These are phyloP conservation scores for Sporothrix luriei DNA, from an alignment of 2,329 filamentous ascomycete species.

Conservation along the genomic window DNA sequence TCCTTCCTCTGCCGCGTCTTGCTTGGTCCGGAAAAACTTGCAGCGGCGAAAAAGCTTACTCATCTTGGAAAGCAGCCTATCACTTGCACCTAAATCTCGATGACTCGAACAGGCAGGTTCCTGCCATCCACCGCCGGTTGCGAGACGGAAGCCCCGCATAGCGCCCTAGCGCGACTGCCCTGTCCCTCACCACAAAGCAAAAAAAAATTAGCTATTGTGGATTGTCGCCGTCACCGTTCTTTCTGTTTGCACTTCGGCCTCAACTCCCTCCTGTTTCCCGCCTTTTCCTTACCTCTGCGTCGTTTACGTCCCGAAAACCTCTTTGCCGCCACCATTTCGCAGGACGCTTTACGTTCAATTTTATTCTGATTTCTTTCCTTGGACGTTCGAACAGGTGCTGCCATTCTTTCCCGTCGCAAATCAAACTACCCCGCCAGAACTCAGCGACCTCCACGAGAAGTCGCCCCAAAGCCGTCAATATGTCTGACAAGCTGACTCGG, in stretches of 20 bases:
- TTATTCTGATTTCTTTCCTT: neutral
- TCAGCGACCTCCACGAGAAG: neutral
- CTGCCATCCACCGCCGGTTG: constrained; percentile 4
- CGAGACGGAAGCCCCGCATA: constrained; percentile 33
- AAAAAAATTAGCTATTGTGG: constrained; percentile 33
- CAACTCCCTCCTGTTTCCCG: constrained; percentile 2
- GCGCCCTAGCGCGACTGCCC: constrained; percentile 35
- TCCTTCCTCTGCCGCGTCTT: neutral
- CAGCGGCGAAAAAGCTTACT: constrained; percentile 10
- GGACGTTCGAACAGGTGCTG: neutral
- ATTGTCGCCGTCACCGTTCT: constrained; percentile 29
- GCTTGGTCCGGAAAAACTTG: constrained; percentile 26
- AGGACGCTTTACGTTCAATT: neutral
- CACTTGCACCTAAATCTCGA: constrained; percentile 32
- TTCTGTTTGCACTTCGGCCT: constrained; percentile 27
- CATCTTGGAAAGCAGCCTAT: constrained; percentile 29
- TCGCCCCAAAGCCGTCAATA: constrained; percentile 22
- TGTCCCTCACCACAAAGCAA: constrained; percentile 33
- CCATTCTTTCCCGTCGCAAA: neutral
- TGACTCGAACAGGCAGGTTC: constrained; percentile 26
- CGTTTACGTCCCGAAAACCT: neutral
- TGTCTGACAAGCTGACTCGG: constrained; percentile 68
- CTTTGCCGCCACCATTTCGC: neutral
- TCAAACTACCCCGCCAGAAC: constrained; percentile 31
- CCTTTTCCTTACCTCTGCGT: constrained; percentile 6